Base-by-base conservation (phyloP, 148 eudicot genomes). In the Arbutus unedo region DNA sequence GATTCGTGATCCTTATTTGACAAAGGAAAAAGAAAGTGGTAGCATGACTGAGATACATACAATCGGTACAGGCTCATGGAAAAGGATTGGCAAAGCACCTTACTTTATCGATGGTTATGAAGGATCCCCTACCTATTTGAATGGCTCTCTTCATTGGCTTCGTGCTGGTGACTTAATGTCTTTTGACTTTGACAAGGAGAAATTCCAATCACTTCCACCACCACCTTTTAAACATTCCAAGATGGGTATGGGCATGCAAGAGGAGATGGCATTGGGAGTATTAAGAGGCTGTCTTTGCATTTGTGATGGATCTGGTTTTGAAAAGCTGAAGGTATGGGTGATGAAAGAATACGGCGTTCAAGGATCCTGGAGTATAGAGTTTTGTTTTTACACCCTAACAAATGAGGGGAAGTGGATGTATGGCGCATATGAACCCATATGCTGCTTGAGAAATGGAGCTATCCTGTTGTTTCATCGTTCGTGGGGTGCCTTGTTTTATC, bases 181-280 rank as follows among this genome's bases (percentile, higher is more conserved):
- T 54, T 85, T 85, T 64, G 73, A 82, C 74, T 85, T 82, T 75
- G 85, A 85, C 38, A 78, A 3, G 19, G 75, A 82, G 60, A 25
- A 14, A 59, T 85, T 85, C 56, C 82, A 79, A 54, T 31, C 67
- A 0, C 44, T 85, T 78, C 13, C 44, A 2, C 56, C 45, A 8
- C 87, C 87, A 6, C 38, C 60, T 59, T 51, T 77, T 57, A 68
- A 56, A 31, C 11, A 77, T 71, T 4, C 1, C 16, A 44, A 41
- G 6, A 13, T n/a, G 48, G 13, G 0, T 14, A 54, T 0, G 57
- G 57, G 4, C 57, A 54, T 76, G 25, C 5, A 18, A 21, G 19
- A 43, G 8, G 59, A 55, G 3, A 43, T 67, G 47, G 44, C 45
- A 19, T 44, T 86, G 41, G 83, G 85, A 19, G 47, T 68, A 3